Base-by-base conservation (phyloP, 1,284 basidiomycete genomes). In the Ganoderma lingzhi region DNA sequence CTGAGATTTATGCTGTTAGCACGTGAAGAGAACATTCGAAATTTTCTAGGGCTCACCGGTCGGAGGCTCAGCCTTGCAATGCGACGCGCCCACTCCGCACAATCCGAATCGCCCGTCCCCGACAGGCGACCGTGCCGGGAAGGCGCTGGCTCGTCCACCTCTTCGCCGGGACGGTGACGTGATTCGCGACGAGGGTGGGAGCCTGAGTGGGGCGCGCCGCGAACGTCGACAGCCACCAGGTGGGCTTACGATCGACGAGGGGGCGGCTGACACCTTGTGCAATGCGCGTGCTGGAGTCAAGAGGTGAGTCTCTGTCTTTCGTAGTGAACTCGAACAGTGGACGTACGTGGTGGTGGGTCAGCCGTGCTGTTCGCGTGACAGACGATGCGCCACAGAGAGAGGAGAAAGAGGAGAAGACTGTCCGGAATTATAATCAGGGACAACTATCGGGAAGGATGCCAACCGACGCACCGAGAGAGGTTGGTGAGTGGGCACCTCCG, bases 181-280 rank as follows among this genome's bases (percentile, higher is more conserved):
- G 60, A 23, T 55, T 55, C 53, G 53, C 53, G 60, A 53, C 61
- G 61, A 23, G 39, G 45, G 35, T 37, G 37, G 62, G 53, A 53
- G 66, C 56, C 62, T 53, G 66, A 68, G 62, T 56, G 56, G 56
- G 62, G 15, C 41, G 30, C 48, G 17, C 9, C 66, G 62, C 66
- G 66, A 64, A 68, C 66, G 45, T 68, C 66, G 66, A 45, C 48
- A 15, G 66, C 66, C 62, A 64, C 66, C 19, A 61, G 45, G 62
- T 60, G 62, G 62, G 39, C 66, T 64, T 53, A 60, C n/a, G 48
- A 44, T 14, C 66, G 44, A 68, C 62, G 62, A n/a, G 23, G 23
- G 23, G 48, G 35, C 44, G 55, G 61, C 37, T 44, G 66, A 56
- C 37, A 45, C 32, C 37, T 45, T 30, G 15, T 30, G 28, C 8